Percentiles rank a stretch among this genome's conserved stretches.
Conservation (phyloP, 768 basidiomycete genomes). For the Tulasnella sp. region DNA sequence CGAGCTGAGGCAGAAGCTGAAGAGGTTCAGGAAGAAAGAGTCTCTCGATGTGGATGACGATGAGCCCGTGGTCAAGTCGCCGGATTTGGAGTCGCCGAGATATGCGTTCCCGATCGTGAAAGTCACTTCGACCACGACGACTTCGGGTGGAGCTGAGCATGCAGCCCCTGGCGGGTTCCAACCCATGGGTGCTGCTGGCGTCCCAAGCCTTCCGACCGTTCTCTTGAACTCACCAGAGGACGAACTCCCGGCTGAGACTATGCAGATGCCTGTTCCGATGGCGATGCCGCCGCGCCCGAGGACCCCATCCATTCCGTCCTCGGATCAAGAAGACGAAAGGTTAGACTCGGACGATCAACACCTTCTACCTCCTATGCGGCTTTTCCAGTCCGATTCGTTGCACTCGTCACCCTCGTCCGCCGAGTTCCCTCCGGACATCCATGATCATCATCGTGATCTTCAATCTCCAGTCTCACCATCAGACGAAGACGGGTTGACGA, state of each 20-base stretch:
- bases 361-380: not conserved
- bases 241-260: not conserved
- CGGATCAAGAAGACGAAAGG: not conserved
- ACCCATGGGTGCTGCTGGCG: not conserved
- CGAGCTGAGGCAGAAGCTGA: slow-evolving; percentile 14
- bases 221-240: not conserved
- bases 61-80: not conserved
- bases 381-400: not conserved
- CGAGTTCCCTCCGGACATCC: too few relatives aligned
- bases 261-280: not conserved
- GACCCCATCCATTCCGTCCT: not conserved
- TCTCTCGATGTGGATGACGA: not conserved
- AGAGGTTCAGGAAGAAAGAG: not conserved
- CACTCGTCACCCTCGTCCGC: too few relatives aligned
- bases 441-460: too few relatives aligned
- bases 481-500: too few relatives aligned
- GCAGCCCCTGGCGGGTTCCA: not conserved
- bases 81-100: not conserved
- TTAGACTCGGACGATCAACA: not conserved
- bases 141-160: not conserved
- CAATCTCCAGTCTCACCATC: too few relatives aligned
- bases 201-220: not conserved
- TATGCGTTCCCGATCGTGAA: not conserved
- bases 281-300: not conserved
- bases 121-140: not conserved